A percentile compares a stretch with the other conserved stretches of the same genome.
These are phyloP conservation scores for Heterobasidion annosum DNA, from an alignment of 1,284 basidiomycete genomes.

Conservation along the genomic window DNA sequence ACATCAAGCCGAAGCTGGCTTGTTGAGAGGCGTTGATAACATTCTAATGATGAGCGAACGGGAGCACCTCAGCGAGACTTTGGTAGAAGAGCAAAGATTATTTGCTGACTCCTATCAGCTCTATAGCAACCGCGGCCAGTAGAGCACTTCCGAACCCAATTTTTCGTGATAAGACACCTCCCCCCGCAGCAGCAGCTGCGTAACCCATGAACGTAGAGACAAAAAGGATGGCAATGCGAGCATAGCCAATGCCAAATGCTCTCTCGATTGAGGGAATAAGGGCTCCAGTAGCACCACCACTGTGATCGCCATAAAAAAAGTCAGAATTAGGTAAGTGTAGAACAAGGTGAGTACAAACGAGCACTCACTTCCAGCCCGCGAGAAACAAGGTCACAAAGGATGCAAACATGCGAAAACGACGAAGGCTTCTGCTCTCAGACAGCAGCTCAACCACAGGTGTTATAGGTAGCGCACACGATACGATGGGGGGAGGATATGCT, in stretches of 20 bases:
- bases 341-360: neutral
- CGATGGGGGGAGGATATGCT: neutral
- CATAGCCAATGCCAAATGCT: neutral
- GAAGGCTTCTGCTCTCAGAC: neutral
- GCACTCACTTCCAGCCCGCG: neutral
- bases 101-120: constrained; percentile 19
- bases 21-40: constrained; percentile 24
- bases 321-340: neutral
- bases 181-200: neutral
- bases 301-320: neutral
- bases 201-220: neutral
- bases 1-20: constrained; percentile 20
- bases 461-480: neutral
- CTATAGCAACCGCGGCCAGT: constrained; percentile 16
- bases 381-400: neutral
- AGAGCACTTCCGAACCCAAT: constrained; percentile 17
- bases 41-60: constrained; percentile 13
- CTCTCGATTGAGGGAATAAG: neutral
- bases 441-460: neutral
- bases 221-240: neutral
- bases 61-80: neutral
- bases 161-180: neutral
- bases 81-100: neutral
- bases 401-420: neutral
- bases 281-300: neutral